Base-by-base conservation (phyloP, 2,329 filamentous ascomycete species). In the Metarhizium guizhouense region DNA sequence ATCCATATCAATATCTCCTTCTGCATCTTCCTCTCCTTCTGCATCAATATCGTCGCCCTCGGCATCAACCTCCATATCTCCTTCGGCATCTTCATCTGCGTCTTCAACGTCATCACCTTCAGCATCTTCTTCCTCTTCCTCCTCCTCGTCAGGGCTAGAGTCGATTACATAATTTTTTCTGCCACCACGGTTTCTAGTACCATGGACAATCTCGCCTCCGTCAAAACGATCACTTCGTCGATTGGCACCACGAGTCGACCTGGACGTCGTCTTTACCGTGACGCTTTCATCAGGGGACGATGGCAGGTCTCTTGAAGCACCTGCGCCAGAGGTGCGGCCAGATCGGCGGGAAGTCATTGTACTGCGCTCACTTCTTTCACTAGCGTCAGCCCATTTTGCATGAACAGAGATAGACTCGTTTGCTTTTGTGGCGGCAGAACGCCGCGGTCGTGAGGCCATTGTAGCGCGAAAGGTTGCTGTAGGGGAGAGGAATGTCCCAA, bases 121-220 rank as follows among this genome's bases (percentile, higher is more conserved):
- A 11, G 66, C 70, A 8, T 72, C 70, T 8, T 72, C 72, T 8
- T 73, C 68, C 0, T 70, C 70, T 16, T 66, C 72, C 2, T 75
- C 75, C 3, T 74, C 74, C 29, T 75, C 74, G n/a, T 76, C 74
- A 42, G 72, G 74, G 54, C 76, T 77, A 42, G 77, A 80, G 58
- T 83, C 80, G 29, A 84, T 77, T 40, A 82, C 78, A 54, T 84
- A 84, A 61, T 76, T 83, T 69, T 83, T 83, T 69, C 81, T 81
- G 18, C 73, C 74, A 6, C 76, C 78, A 8, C 80, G 75, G 56
- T 78, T 81, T 51, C 80, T 74, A 62, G 78, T 80, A 42, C 76
- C 75, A 30, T 74, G 69, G 18, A 79, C 65, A 51, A 80, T 77
- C 61, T 79, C 74, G 34, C 74, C 73, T 29, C 72, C 74, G 29